Base-by-base conservation (phyloP, 2,329 filamentous ascomycete genomes). In the Aspergillus uvarum region DNA sequence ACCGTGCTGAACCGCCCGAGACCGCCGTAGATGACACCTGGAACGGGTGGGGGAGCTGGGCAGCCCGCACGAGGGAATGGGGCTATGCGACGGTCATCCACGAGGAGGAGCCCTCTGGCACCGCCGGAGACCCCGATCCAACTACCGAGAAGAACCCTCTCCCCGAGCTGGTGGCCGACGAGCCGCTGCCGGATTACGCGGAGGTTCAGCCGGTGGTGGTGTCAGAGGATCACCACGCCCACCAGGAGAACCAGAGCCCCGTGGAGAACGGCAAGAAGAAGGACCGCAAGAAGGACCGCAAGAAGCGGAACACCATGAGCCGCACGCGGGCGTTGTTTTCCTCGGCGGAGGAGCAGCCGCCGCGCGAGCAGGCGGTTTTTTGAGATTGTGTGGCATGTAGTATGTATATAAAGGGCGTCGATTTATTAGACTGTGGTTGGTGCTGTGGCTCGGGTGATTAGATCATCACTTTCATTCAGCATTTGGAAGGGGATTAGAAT, bases 261-360 rank as follows among this genome's bases (percentile, higher is more conserved):
- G 42, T 47, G 2, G 42, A 55, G 11, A 35, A 16, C 14, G 53
- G 53, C 14, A 55, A 48, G 53, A 55, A 55, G 26, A 44, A 47
- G 53, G 29, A 47, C 14, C 11, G 32, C 24, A 55, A 55, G 53
- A 54, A 54, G 35, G 47, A 47, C 42, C 53, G 53, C 3, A 55
- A 55, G 53, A 55, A 55, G 53, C 47, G 35, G 42, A 44, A 16
- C 38, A 44, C 38, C 14, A 44, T 44, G 38, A 44, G 38, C 16
- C 38, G 38, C 4, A 55, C 47, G 44, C 42, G 53, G n/a, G 24
- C 53, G 53, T 19, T 55, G 42, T 55, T 55, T 24, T 55, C 53
- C 12, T 55, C 53, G 14, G 29, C 53, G 7, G 53, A 55, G 42
- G 53, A 55, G 42, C 26, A 44, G 24, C 47, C 44, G 24, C 44